Percentiles rank a stretch among this genome's conserved stretches.
phyloP scores from a whole-genome alignment of 1,284 basidiomycete species.

The Trametes pubescens region DNA sequence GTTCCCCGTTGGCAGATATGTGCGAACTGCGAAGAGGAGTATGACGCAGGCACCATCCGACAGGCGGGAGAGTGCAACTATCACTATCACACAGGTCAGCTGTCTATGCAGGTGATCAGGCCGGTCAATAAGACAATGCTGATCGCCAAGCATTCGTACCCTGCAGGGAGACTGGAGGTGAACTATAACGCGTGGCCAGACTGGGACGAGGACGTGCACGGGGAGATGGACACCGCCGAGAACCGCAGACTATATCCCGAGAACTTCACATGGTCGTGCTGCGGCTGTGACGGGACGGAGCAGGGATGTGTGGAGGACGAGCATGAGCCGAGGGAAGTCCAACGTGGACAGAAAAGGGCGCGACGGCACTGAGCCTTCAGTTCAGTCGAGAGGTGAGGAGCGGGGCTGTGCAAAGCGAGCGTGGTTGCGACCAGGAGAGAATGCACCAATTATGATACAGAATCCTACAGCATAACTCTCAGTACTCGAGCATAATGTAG shows the following conservation, averaged over 20 bases:
- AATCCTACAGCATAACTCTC: conserved; percentile 29
- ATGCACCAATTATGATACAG: conserved; percentile 38
- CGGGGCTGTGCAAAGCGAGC: neutral
- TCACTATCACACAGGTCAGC: conserved; percentile 33
- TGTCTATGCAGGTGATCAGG: neutral
- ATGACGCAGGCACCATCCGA: conserved; percentile 46
- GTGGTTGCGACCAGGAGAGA: conserved; percentile 47
- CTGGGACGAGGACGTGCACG: conserved; percentile 56
- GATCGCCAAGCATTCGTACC: neutral
- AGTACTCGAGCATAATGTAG: conserved; percentile 30
- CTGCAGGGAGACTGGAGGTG: conserved; percentile 48
- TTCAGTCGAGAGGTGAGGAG: neutral
- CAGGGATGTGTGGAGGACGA: conserved; percentile 47
- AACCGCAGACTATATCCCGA: conserved; percentile 53
- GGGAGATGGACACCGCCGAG: conserved; percentile 51
- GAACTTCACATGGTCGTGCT: conserved; percentile 59
- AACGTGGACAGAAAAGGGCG: conserved; percentile 11
- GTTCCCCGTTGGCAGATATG: conserved; percentile 55
- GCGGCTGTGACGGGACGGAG: conserved; percentile 46
- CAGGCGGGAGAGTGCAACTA: conserved; percentile 48
- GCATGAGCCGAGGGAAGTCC: conserved; percentile 34
- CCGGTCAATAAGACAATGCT: neutral
- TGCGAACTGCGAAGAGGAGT: conserved; percentile 53
- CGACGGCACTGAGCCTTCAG: neutral
- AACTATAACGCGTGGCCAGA: conserved; percentile 51